Evolutionary conservation across 441 rosid species (phyloP), one percentile per base, ranked within the genome.

Genomic region (Populus trichocarpa): DNA sequence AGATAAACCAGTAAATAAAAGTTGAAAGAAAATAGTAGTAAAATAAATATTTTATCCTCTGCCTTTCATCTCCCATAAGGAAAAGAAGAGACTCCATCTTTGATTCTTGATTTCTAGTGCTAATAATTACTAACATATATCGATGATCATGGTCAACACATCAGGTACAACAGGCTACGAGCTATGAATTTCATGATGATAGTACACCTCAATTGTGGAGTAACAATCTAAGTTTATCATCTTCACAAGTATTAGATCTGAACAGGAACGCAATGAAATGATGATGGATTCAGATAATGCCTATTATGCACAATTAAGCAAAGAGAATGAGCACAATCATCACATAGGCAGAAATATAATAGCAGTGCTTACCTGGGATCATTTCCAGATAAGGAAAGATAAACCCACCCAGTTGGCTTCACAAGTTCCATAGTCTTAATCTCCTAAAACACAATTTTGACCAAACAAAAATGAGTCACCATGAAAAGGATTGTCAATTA

Each of bases 331-430:
- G 20, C 2, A 66, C 4, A 70, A 72, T 74, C 46, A 33, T 63
- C 35, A 61, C 25, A 65, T 14, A 12, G 67, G 35, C 50, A 76
- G 50, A 61, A 61, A 63, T 23, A 63, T 23, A 40, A 25, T 23
- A 18, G 57, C 46, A 25, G 25, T 23, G 8, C 38, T 8, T 25
- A 94, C 98, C 93, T 81, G 65, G 97, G 97, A 87, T 94, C 97
- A 46, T 88, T 90, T 76, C 95, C 96, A 33, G 98, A 94, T 16
- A 96, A 79, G 18, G 97, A 89, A 73, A 94, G 67, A 78, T 81
- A 88, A 74, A 91, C 87, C 99, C 98, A 96, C 63, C 97, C 98
- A 69, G 88, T 84, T 30, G 97, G 98, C 83, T 94, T 92, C 28
- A 91, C 90, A 80, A 91, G 94, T 79, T 94, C 96, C 78, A 92